phyloP scores from a whole-genome alignment of 345 rosid genomes.

The Orychophragmus violaceus region DNA sequence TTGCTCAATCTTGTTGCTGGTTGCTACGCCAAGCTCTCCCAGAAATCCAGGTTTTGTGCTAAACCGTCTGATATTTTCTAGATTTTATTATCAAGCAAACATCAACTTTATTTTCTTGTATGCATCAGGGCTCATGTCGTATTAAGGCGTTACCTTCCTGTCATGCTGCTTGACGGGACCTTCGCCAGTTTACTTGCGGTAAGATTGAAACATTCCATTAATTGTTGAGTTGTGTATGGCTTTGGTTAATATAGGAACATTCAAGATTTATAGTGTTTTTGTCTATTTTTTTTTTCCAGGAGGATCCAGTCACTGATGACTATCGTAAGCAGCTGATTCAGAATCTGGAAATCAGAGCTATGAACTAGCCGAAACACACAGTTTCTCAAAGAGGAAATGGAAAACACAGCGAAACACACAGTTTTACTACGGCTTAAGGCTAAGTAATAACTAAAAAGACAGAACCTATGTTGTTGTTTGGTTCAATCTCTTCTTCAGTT shows the following conservation, averaged over 20 bases:
- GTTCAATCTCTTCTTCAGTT: neutral
- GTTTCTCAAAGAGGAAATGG: neutral
- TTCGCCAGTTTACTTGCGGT: constrained; percentile 23
- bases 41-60: constrained; percentile 38
- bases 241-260: neutral
- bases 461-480: neutral
- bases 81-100: neutral
- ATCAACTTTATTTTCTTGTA: neutral
- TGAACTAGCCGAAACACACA: neutral
- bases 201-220: neutral
- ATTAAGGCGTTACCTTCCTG: constrained; percentile 19
- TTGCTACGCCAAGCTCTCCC: constrained; percentile 49
- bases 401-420: neutral
- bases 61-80: neutral
- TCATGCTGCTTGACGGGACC: constrained; percentile 5
- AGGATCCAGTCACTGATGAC: neutral
- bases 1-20: constrained; percentile 20
- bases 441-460: neutral
- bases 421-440: neutral
- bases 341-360: constrained; percentile 3
- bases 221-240: neutral
- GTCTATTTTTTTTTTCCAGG: constrained; percentile 12
- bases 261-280: neutral
- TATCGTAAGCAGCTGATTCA: neutral
- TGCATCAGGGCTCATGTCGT: constrained; percentile 21